These are phyloP conservation scores for Ceratorhiza oryzae-sativae DNA, from an alignment of 1,284 basidiomycete species.

Conservation along the genomic window DNA sequence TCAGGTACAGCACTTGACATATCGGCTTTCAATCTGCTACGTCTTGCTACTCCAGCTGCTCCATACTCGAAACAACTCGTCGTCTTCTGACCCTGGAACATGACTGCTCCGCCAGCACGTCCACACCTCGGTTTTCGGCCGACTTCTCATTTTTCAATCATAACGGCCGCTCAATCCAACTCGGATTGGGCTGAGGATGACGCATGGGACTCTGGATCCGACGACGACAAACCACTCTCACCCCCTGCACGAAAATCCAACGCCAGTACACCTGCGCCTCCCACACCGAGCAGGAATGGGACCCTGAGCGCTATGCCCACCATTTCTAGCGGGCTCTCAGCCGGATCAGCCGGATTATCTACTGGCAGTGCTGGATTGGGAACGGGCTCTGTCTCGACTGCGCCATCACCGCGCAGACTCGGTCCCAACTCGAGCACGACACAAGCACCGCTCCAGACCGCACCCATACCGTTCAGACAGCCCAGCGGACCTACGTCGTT, in stretches of 20 bases:
- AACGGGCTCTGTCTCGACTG: conserved; percentile 10
- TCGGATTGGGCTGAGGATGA: conserved; percentile 80
- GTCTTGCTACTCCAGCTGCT: neutral
- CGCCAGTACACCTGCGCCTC: conserved; percentile 53
- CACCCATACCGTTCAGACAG: conserved; percentile 56
- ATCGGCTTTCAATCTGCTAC: neutral
- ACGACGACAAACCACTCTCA: conserved; percentile 62
- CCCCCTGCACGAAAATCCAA: conserved; percentile 58
- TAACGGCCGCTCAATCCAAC: conserved; percentile 53
- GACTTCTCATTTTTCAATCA: conserved; percentile 56
- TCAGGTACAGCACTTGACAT: neutral
- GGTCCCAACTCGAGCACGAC: conserved; percentile 47
- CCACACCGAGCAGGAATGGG: conserved; percentile 55
- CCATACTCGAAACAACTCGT: neutral
- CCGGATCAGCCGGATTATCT: conserved; percentile 39
- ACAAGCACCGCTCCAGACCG: conserved; percentile 60
- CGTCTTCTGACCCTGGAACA: neutral
- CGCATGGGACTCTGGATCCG: conserved; percentile 87
- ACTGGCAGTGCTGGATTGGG: no score
- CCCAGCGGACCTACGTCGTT: conserved; percentile 28
- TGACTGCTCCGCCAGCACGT: conserved; percentile 67
- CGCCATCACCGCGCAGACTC: conserved; percentile 26
- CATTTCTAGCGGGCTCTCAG: conserved; percentile 44
- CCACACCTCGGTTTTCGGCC: conserved; percentile 74
- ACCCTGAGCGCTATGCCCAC: conserved; percentile 50